Base-by-base conservation (phyloP, 108 stramenopile genomes). In the Schizochytrium sp. region DNA sequence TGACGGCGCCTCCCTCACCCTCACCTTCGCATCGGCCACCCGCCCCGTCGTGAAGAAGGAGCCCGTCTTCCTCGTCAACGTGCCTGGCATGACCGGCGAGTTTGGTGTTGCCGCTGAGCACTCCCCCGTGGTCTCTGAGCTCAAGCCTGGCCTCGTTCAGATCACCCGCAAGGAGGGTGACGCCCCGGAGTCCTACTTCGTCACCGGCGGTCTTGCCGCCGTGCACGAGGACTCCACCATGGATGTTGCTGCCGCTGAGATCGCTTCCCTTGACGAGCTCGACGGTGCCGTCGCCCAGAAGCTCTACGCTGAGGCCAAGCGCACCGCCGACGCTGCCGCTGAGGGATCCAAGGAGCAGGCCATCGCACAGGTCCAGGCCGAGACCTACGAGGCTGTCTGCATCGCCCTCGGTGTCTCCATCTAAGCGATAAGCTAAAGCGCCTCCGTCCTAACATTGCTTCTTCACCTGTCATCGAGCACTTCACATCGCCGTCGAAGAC, bases 61-160 rank as follows among this genome's bases (percentile, higher is more conserved):
- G 50, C 47, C 47, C 50, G 76, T 83, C 50, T 49, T 55, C 76
- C 76, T 83, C 50, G 76, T 83, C 76, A 83, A 83, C 76, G 53
- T 83, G 50, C 76, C 76, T 8, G 76, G 76, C 10, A 83, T 83
- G 76, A 83, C 76, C 47, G 76, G 76, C 13, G 76, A 83, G 76
- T 83, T 55, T 28, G 76, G 76, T 19, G 76, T 83, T 38, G 76
- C 76, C 47, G 76, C 76, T n/a, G 76, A 83, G 17, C 76, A 83
- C 47, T 47, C 76, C 8, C 76, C 76, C 53, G 76, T 83, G 2
- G n/a, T 83, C 8, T 83, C 76, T 5, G 76, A 83, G 53, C 76
- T 83, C 76, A 83, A 83, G 76, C 76, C 76, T 7, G 76, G 76
- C 76, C 17, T 55, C 53, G 76, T 83, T 10, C 76, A 83, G 76